Evolutionary conservation across 2,329 filamentous ascomycete species (phyloP).

Genomic region (Neoascochyta sp.): DNA sequence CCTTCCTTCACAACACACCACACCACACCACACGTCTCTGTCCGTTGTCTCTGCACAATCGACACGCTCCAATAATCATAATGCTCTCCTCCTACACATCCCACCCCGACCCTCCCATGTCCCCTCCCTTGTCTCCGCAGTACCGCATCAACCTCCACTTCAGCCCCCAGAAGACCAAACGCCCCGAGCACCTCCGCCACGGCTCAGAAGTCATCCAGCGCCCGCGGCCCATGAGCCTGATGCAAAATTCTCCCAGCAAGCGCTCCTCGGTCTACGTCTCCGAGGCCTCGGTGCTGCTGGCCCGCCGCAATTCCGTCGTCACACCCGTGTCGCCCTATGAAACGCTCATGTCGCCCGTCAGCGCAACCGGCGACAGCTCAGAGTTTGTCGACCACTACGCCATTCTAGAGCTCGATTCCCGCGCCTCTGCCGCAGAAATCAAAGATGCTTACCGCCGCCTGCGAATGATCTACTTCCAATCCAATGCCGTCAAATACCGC

Average conservation of each 20-base stretch:
- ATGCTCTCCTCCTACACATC: slow-evolving; percentile 22
- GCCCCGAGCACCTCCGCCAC: slow-evolving; percentile 20
- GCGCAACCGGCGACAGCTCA: slow-evolving; percentile 8
- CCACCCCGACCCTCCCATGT: slow-evolving; percentile 16
- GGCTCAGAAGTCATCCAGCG: slow-evolving; percentile 21
- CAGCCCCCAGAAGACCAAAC: slow-evolving; percentile 18
- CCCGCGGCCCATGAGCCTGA: slow-evolving; percentile 17
- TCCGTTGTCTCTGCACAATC: slow-evolving; percentile 8
- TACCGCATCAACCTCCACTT: too few relatives aligned
- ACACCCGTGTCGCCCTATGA: slow-evolving; percentile 14
- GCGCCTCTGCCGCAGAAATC: slow-evolving; percentile 29
- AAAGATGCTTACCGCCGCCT: slow-evolving; percentile 26
- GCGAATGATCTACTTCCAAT: slow-evolving; percentile 27
- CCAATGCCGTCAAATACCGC: slow-evolving; percentile 27
- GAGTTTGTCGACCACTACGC: slow-evolving; percentile 33
- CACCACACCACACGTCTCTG: slow-evolving; percentile 7
- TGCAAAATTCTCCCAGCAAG: slow-evolving; percentile 17
- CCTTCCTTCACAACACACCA: slow-evolving; percentile 9
- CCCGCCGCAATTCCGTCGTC: slow-evolving; percentile 17
- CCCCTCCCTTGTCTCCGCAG: too few relatives aligned
- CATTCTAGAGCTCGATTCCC: slow-evolving; percentile 19
- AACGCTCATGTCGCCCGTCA: slow-evolving; percentile 12
- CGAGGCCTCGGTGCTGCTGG: slow-evolving; percentile 21
- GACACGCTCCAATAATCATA: slow-evolving; percentile 5
- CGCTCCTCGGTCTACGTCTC: slow-evolving; percentile 27